phyloP scores from a whole-genome alignment of 2,329 filamentous ascomycete genomes.

The Myotisia sp. region DNA sequence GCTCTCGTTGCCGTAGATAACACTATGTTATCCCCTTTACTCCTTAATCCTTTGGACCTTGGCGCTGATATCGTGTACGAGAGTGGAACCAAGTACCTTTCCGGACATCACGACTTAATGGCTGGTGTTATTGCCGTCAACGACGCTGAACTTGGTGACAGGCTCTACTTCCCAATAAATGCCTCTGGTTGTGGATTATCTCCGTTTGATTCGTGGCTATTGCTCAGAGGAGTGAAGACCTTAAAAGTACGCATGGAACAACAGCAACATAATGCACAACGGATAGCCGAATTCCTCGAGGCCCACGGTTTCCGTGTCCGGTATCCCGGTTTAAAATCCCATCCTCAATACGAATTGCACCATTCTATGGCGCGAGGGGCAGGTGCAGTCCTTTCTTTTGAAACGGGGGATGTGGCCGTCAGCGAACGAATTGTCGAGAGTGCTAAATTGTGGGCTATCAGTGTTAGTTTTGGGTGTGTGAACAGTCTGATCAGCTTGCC shows the following conservation, averaged over 20 bases:
- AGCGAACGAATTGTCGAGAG: conserved; percentile 91
- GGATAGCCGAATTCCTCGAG: conserved; percentile 86
- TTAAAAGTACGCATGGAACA: conserved; percentile 97
- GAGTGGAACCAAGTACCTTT: conserved; percentile 94
- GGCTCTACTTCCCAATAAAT: conserved; percentile 94
- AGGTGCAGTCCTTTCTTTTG: conserved; percentile 87
- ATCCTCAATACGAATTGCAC: conserved; percentile 92
- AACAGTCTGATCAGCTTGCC: conserved; percentile 99
- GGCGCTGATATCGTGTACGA: conserved; percentile 96
- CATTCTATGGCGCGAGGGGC: conserved; percentile 90
- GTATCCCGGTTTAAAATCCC: conserved; percentile 84
- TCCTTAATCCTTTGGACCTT: conserved; percentile 83
- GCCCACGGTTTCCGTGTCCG: conserved; percentile 82
- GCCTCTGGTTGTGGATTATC: conserved; percentile 85
- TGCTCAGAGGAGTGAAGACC: conserved; percentile 92
- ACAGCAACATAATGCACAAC: conserved; percentile 83
- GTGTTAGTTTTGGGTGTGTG: conserved; percentile 93
- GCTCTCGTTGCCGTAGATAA: conserved; percentile 90
- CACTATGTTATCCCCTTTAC: conserved; percentile 94
- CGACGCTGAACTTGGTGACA: conserved; percentile 64
- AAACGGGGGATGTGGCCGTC: conserved; percentile 71
- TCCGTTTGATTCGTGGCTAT: conserved; percentile 89
- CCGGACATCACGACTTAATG: conserved; percentile 98
- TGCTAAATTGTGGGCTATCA: conserved; percentile 83
- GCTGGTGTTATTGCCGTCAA: conserved; percentile 92